Percentiles rank a stretch among this genome's conserved stretches.
These are phyloP conservation scores for Ogataea haglerorum DNA, from an alignment of 805 yeast species.

Conservation along the genomic window DNA sequence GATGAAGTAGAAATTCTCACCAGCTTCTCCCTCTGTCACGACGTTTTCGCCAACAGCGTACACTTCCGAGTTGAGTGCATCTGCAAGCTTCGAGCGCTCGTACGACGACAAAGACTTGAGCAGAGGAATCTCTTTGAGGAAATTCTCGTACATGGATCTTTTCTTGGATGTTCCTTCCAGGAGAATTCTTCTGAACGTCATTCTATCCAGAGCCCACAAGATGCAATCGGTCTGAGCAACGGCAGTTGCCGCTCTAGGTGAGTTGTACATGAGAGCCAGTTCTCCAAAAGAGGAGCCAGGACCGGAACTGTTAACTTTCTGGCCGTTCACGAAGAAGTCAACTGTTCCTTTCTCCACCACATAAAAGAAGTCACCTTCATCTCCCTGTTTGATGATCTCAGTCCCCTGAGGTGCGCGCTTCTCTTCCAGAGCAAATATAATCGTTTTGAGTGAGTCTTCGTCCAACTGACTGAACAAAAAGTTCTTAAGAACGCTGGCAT, in stretches of 20 bases:
- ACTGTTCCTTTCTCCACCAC: conserved; percentile 82
- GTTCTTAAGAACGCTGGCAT: conserved; percentile 70
- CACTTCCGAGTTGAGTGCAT: conserved; percentile 79
- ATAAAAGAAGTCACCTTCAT: conserved; percentile 90
- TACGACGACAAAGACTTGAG: conserved; percentile 67
- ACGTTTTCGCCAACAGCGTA: conserved; percentile 71
- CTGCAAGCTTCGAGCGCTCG: conserved; percentile 90
- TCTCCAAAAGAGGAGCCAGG: conserved; percentile 95
- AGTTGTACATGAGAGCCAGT: conserved; percentile 93
- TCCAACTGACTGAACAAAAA: conserved; percentile 84
- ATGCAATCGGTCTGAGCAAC: conserved; percentile 65
- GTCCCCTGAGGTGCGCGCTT: conserved; percentile 56
- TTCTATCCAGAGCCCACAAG: conserved; percentile 90
- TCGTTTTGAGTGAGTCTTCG: conserved; percentile 68
- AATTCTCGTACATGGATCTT: conserved; percentile 85
- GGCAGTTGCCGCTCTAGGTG: conserved; percentile 97
- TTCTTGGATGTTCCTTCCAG: conserved; percentile 88
- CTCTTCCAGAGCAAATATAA: conserved; percentile 80
- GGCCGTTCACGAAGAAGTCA: conserved; percentile 70
- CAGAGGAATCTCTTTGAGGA: conserved; percentile 82
- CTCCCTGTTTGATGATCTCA: conserved; percentile 83
- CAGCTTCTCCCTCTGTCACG: conserved; percentile 81
- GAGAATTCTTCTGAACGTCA: conserved; percentile 87
- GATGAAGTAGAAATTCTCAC: conserved; percentile 70
- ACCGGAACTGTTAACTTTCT: conserved; percentile 69